Conservation (phyloP, 2,329 filamentous ascomycete genomes). For the Didymella sp. region DNA sequence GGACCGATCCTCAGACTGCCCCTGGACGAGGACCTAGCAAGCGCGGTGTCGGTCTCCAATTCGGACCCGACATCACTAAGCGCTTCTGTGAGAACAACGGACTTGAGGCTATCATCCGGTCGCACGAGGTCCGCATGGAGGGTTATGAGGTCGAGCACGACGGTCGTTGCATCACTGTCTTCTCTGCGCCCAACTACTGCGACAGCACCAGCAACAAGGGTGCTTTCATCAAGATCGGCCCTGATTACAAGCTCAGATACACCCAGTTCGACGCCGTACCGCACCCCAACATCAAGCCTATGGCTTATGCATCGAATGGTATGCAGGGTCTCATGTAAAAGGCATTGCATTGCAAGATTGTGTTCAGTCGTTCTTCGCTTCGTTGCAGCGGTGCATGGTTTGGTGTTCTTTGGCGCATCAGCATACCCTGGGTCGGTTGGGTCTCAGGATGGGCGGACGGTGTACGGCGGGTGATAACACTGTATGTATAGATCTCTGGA, state of each 20-base stretch:
- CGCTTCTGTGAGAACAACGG: conserved; percentile 96
- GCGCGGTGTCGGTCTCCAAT: conserved; percentile 93
- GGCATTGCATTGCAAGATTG: neutral
- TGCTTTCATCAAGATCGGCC: conserved; percentile 95
- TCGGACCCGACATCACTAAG: conserved; percentile 95
- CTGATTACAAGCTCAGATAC: conserved; percentile 89
- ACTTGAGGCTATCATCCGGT: conserved; percentile 92
- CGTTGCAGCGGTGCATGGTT: conserved; percentile 46
- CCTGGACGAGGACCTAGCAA: conserved; percentile 93
- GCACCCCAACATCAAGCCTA: conserved; percentile 93
- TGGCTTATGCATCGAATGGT: conserved; percentile 86
- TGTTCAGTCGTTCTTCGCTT: conserved; percentile 25
- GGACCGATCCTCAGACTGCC: conserved; percentile 91
- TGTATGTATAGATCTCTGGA: conserved; percentile 18
- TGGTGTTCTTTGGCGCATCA: conserved; percentile 47
- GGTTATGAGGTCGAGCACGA: conserved; percentile 99
- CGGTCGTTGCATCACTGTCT: conserved; percentile 96
- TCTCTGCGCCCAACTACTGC: conserved; percentile 97
- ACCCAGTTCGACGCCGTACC: conserved; percentile 96
- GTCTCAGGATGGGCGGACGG: conserved; percentile 12
- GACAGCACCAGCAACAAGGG: conserved; percentile 98
- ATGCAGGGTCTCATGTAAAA: conserved; percentile 75
- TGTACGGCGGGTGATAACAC: conserved; percentile 11
- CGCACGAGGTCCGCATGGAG: conserved; percentile 98
- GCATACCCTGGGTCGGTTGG: conserved; percentile 34